Evolutionary conservation across 208 protist species (phyloP), one percentile per base, ranked within the genome.

Genomic region (Paratrypanosoma confusum): DNA sequence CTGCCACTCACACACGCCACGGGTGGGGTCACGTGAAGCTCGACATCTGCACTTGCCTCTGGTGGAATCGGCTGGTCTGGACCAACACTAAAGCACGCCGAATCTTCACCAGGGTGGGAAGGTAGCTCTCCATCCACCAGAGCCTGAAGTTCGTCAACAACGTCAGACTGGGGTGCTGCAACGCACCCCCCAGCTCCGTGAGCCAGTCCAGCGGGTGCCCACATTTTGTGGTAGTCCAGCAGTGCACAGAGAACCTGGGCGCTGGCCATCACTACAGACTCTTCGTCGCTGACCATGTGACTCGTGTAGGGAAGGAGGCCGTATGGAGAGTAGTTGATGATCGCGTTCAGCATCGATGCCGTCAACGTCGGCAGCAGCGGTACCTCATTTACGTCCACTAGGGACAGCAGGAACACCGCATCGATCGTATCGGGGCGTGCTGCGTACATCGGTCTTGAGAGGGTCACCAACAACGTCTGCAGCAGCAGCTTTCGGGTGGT

Each of bases 291-390:
- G 2, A 65, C 62, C 21, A 77, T 63, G 51, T 89, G 63, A 54
- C 76, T 90, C 16, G 67, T 70, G 62, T 89, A 90, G 16, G 81
- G 78, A n/a, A 90, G 26, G 11, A 48, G 39, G 16, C 81, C 75
- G 62, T 76, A 82, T 1, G 85, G 85, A 1, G 60, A 35, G 36
- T 81, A 90, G 14, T 57, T 67, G 10, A 87, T 26, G 24, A 90
- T 45, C 6, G 64, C 61, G 67, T 90, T 90, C 35, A 90, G 56
- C 50, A 89, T 39, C 16, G 85, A 93, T 3, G 70, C 59, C 1
- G 70, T 62, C 4, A 93, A 60, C 18, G 80, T 83, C 5, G 74
- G 76, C 39, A 82, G 50, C 40, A 87, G 64, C 8, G 79, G 73
- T 28, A 79, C 71, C 22, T 50, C 50, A 5, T 55, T 49, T 13